Conservation (phyloP, 768 basidiomycete genomes). For the Ramaria sp. region DNA sequence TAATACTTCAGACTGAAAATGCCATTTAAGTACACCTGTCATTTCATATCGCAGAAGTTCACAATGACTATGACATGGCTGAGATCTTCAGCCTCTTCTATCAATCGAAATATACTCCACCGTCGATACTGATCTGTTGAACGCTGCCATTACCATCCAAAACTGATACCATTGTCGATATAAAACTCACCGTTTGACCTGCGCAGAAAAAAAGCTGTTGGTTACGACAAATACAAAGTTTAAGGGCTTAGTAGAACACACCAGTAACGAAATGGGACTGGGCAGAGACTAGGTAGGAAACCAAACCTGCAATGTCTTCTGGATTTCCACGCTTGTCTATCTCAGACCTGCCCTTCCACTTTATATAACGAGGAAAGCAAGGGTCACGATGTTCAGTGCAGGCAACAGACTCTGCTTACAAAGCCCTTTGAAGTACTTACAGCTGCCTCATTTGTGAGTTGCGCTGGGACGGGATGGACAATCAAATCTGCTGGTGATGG, state of each 20-base stretch:
- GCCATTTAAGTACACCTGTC: too few relatives aligned
- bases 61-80: too few relatives aligned
- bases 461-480: too few relatives aligned
- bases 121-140: too few relatives aligned
- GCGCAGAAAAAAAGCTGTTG: background rate
- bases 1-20: too few relatives aligned
- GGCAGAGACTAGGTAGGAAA: constrained; percentile 7
- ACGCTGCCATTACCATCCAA: background rate
- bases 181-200: constrained; percentile 3
- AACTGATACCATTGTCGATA: background rate
- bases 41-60: too few relatives aligned
- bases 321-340: constrained; percentile 9
- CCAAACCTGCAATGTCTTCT: constrained; percentile 9
- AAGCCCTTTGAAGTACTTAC: background rate
- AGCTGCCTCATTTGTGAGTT: background rate
- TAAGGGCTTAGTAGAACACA: background rate
- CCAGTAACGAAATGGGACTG: constrained; percentile 9
- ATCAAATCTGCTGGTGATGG: background rate
- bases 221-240: background rate
- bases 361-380: background rate
- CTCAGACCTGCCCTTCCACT: background rate
- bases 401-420: background rate
- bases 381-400: background rate
- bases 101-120: too few relatives aligned
- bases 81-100: too few relatives aligned